Evolutionary conservation across 352 stramenopile species (phyloP).

Genomic region (Phytopythium delawarense): DNA sequence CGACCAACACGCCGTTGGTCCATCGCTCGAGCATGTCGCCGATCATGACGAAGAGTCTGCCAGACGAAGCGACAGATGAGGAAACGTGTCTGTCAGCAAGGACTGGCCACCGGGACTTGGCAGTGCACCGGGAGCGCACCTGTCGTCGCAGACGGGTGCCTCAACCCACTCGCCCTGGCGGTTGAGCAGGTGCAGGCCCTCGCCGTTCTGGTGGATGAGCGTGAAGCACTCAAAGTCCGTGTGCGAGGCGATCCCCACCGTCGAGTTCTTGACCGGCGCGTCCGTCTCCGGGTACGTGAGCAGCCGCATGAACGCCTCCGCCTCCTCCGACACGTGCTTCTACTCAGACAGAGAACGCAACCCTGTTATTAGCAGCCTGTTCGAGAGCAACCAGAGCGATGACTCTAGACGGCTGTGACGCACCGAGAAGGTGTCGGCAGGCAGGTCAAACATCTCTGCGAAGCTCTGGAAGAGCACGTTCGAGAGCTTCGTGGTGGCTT

Average conservation of each 20-base stretch:
- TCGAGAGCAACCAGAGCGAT: too few species aligned
- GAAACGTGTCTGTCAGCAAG: background rate
- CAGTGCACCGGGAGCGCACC: slow-evolving; percentile 18
- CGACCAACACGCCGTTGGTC: slow-evolving; percentile 70
- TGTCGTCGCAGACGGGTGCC: slow-evolving; percentile 62
- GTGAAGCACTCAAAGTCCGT: slow-evolving; percentile 87
- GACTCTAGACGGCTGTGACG: too few species aligned
- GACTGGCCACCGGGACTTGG: background rate
- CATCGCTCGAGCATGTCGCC: slow-evolving; percentile 79
- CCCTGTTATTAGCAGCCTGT: background rate
- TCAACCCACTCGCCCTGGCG: slow-evolving; percentile 62
- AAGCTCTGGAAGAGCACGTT: slow-evolving; percentile 68
- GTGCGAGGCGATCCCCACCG: slow-evolving; percentile 75
- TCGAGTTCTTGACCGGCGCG: slow-evolving; percentile 43
- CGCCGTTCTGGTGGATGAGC: slow-evolving; percentile 80
- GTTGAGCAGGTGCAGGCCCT: slow-evolving; percentile 61
- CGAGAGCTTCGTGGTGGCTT: slow-evolving; percentile 65
- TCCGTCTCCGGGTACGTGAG: slow-evolving; percentile 66
- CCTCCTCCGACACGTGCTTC: slow-evolving; percentile 66
- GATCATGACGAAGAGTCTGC: slow-evolving; percentile 65
- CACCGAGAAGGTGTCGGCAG: slow-evolving; percentile 57
- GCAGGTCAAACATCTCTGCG: slow-evolving; percentile 72
- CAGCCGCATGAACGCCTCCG: slow-evolving; percentile 74
- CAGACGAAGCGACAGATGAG: background rate
- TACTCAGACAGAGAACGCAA: slow-evolving; percentile 17